Percentiles rank a stretch among this genome's conserved stretches.
Conservation (phyloP, 164 flowering plant species). For the Vitis riparia region DNA sequence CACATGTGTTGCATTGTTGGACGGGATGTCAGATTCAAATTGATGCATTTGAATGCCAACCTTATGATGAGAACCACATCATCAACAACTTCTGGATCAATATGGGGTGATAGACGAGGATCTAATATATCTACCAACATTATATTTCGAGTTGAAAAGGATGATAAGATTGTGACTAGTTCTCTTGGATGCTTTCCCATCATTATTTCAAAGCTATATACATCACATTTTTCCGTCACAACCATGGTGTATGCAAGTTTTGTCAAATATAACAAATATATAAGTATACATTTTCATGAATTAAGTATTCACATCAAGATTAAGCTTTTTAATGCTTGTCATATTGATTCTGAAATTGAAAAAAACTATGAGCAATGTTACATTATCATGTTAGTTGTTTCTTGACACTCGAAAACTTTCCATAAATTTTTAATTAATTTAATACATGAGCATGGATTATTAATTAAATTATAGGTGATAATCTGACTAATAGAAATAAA, state of each 20-base stretch:
- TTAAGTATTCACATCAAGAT: too few species aligned
- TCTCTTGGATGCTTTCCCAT: slow-evolving; percentile 27
- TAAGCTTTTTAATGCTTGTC: too few species aligned
- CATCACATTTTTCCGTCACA: slow-evolving; percentile 18
- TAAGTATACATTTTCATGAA: too few species aligned
- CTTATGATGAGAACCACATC: slow-evolving; percentile 11
- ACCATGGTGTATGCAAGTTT: slow-evolving; percentile 22
- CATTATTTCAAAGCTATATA: slow-evolving; percentile 15
- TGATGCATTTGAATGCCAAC: slow-evolving; percentile 15
- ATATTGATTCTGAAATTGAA: too few species aligned
- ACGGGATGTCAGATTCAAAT: slow-evolving; percentile 9
- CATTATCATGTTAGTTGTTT: too few species aligned
- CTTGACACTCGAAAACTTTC: too few species aligned
- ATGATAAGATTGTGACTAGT: slow-evolving; percentile 1
- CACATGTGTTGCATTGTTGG: slow-evolving; percentile 26
- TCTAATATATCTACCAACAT: slow-evolving; percentile 14
- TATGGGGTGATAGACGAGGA: slow-evolving; percentile 13
- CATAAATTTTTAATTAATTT: too few species aligned
- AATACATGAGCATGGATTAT: too few species aligned
- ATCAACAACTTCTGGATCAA: background rate
- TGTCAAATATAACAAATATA: background rate
- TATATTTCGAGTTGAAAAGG: background rate
- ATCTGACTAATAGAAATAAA: too few species aligned
- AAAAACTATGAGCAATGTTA: too few species aligned
- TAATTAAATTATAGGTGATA: too few species aligned